Evolutionary conservation across 257 asterid genomes (phyloP), one percentile per base, ranked within the genome.

Genomic region (Primulina huaijiensis): DNA sequence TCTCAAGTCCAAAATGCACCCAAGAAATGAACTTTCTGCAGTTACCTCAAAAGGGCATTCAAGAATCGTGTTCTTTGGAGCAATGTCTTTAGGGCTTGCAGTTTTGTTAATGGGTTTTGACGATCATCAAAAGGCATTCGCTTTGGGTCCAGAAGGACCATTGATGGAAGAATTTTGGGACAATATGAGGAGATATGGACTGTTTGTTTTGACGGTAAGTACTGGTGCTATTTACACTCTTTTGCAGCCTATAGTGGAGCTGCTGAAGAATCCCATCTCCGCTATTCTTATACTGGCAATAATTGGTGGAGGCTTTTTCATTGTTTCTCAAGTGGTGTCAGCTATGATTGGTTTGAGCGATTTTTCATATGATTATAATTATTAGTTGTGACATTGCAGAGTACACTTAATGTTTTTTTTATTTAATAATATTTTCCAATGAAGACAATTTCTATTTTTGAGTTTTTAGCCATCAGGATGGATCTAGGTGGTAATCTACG

Each of bases 331-430:
- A 72, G 95, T 94, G 4, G 85, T 94, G 0, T 85, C 90, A 0
- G 99, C 99, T 35, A 94, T 94, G 99, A 90, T 94, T 73, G 97
- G 99, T 34, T 70, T 94, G 76, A 83, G 97, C 65, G 96, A 86
- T 78, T 91, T 94, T 75, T 77, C 83, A 19, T 87, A 89, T 74
- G 89, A 87, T 23, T 91, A 89, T 83, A 77, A 78, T 63, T 82
- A 85, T 71, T 90, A 73, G 80, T 16, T 46, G 56, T 46, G 19
- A 46, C 64, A 58, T 70, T 30, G 37, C 11, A 55, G 30, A 60
- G n/a, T 59, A 0, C 50, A 30, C 53, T 61, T 50, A 3, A 37
- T 11, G 27, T 68, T 16, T 59, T 59, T 37, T 43, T 19, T 34
- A 8, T 30, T 25, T 61, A 30, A 1, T 27, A 30, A 27, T 16